A percentile compares a stretch with the other conserved stretches of the same genome.
Evolutionary conservation across 352 stramenopile genomes (phyloP).

Genomic region (Globisporangium lucens): DNA sequence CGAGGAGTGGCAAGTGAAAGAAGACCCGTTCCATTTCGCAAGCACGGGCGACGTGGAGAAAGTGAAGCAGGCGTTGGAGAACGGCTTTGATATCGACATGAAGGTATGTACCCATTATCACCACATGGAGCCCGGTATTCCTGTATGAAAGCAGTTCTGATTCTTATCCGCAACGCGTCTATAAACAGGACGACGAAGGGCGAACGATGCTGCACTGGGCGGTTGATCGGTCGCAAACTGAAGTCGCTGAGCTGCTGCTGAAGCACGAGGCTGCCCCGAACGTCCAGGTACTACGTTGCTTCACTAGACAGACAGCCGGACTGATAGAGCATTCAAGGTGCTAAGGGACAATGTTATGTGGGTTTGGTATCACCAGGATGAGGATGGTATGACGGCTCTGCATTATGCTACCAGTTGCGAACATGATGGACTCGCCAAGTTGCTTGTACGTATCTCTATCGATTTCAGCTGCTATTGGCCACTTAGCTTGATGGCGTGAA

Average conservation of each 20-base stretch:
- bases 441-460: conserved; percentile 43
- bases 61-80: conserved; percentile 39
- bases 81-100: conserved; percentile 40
- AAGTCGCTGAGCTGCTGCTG: conserved; percentile 52
- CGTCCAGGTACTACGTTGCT: conserved; percentile 32
- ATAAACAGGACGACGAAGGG: conserved; percentile 58
- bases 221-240: conserved; percentile 59
- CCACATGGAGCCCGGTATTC: not conserved
- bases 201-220: conserved; percentile 84
- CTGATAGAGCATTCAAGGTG: not conserved
- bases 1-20: conserved; percentile 72
- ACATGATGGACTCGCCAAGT: conserved; percentile 54
- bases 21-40: conserved; percentile 71
- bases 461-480: not conserved
- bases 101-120: conserved; percentile 23
- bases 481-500: not conserved
- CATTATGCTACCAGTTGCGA: conserved; percentile 79
- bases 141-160: not conserved
- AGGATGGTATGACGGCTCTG: conserved; percentile 75
- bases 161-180: not conserved
- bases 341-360: not conserved
- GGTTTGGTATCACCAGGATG: conserved; percentile 36
- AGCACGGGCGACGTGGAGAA: conserved; percentile 61
- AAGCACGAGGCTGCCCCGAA: conserved; percentile 52
- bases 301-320: no score